These are phyloP conservation scores for Cruciata laevipes DNA, from an alignment of 257 asterid genomes.

Conservation along the genomic window DNA sequence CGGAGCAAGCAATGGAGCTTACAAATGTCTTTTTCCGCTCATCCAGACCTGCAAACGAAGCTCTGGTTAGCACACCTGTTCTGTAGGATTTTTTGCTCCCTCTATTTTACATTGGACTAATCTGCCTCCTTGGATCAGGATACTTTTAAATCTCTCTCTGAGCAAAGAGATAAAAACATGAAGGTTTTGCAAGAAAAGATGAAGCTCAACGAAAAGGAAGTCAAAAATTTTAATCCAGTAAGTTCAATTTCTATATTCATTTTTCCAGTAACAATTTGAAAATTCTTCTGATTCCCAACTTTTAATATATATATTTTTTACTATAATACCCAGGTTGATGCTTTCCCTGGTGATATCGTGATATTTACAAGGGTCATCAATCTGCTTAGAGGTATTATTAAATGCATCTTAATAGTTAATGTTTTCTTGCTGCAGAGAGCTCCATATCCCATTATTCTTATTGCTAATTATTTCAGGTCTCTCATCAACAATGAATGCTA, in stretches of 20 bases:
- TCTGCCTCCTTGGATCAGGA: conserved; percentile 44
- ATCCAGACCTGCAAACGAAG: conserved; percentile 82
- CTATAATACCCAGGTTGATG: conserved; percentile 66
- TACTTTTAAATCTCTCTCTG: conserved; percentile 60
- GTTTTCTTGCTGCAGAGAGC: conserved; percentile 20
- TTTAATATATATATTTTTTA: conserved; percentile 14
- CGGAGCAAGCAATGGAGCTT: conserved; percentile 94
- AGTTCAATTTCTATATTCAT: conserved; percentile 26
- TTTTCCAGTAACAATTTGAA: conserved; percentile 5
- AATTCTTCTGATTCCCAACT: background rate
- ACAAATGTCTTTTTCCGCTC: conserved; percentile 75
- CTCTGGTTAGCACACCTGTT: conserved; percentile 47
- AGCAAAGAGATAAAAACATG: conserved; percentile 69
- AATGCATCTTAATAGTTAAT: conserved; percentile 15
- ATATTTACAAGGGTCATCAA: conserved; percentile 89
- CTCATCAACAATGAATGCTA: conserved; percentile 80
- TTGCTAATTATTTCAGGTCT: conserved; percentile 57
- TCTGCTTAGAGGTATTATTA: conserved; percentile 82
- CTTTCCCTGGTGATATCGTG: conserved; percentile 96
- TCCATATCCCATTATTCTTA: conserved; percentile 16
- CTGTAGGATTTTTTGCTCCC: background rate
- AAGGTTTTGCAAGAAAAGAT: conserved; percentile 75
- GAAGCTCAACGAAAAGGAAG: conserved; percentile 81
- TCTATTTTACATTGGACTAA: conserved; percentile 20
- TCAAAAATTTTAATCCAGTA: conserved; percentile 91